phyloP scores from a whole-genome alignment of 371 early-diverging fungal species.

The Fennellomyces sp. region DNA sequence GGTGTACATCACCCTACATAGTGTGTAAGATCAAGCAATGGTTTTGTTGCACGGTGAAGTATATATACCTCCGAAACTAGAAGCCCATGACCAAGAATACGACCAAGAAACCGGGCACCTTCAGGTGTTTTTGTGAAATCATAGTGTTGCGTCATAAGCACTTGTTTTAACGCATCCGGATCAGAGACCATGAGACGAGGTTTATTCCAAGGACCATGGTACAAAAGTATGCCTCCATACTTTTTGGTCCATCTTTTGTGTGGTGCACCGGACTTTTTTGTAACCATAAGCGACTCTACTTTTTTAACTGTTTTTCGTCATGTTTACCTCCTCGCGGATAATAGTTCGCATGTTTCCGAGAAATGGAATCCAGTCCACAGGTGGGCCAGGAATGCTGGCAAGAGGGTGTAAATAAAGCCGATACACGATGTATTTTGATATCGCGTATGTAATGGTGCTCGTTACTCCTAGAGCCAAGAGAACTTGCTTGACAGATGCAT shows the following conservation, averaged over 20 bases:
- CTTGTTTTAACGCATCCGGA: constrained; percentile 49
- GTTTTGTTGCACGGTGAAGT: too few relatives aligned
- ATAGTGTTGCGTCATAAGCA: constrained; percentile 54
- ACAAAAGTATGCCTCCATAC: constrained; percentile 56
- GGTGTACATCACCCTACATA: constrained; percentile 58
- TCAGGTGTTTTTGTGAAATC: constrained; percentile 51
- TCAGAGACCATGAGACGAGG: constrained; percentile 53
- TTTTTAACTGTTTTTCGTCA: neutral
- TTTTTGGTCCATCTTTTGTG: constrained; percentile 54
- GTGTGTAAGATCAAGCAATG: neutral
- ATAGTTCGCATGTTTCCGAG: constrained; percentile 56
- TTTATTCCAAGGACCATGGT: constrained; percentile 50
- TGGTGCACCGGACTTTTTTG: constrained; percentile 39
- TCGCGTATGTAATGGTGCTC: neutral
- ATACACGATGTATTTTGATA: constrained; percentile 35
- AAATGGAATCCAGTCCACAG: constrained; percentile 49
- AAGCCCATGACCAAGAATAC: constrained; percentile 42
- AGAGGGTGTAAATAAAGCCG: constrained; percentile 53
- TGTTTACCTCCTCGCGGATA: constrained; percentile 45
- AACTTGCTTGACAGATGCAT: neutral
- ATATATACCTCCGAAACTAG: neutral
- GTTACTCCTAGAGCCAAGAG: neutral
- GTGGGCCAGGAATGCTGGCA: constrained; percentile 62
- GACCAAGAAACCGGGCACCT: constrained; percentile 26
- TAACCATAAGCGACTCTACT: neutral